Percentiles rank a stretch among this genome's conserved stretches.
Evolutionary conservation across 805 yeast species (phyloP).

Genomic region (Suhomyces sp.): DNA sequence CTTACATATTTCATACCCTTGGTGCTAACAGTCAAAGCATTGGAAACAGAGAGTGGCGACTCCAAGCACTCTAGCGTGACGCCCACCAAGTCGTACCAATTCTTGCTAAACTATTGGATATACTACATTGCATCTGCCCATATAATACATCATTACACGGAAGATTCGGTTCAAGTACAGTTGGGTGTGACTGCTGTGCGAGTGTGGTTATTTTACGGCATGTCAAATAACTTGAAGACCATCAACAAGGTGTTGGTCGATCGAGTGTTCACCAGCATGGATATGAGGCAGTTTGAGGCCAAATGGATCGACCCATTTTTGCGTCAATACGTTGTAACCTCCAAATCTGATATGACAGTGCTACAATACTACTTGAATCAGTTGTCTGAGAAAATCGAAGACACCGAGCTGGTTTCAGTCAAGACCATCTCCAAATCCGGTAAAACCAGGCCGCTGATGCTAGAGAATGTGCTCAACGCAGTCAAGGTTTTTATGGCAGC

Average conservation of each 20-base stretch:
- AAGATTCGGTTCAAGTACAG: neutral
- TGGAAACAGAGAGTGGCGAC: slow-evolving; percentile 1
- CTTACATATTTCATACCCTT: slow-evolving; percentile 10
- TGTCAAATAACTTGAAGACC: slow-evolving; percentile 6
- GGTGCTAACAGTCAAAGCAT: slow-evolving; percentile 10
- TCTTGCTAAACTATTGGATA: slow-evolving; percentile 15
- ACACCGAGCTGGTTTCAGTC: neutral
- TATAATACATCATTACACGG: neutral
- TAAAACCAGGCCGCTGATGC: neutral
- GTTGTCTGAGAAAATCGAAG: slow-evolving; percentile 1
- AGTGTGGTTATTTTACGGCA: slow-evolving; percentile 14
- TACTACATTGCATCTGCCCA: slow-evolving; percentile 9
- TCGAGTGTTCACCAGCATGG: slow-evolving; percentile 2
- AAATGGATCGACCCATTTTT: slow-evolving; percentile 5
- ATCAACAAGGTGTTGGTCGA: slow-evolving; percentile 5
- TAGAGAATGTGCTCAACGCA: neutral
- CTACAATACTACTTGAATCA: neutral
- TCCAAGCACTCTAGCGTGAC: neutral
- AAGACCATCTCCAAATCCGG: neutral
- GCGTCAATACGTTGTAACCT: slow-evolving; percentile 2
- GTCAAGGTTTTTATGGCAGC: neutral
- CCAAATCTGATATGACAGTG: neutral
- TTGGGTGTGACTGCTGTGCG: neutral
- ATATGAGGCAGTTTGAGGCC: slow-evolving; percentile 3
- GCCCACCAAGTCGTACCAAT: slow-evolving; percentile 7